These are phyloP conservation scores for Penicillium sp. DNA, from an alignment of 2,329 filamentous ascomycete genomes.

Conservation along the genomic window DNA sequence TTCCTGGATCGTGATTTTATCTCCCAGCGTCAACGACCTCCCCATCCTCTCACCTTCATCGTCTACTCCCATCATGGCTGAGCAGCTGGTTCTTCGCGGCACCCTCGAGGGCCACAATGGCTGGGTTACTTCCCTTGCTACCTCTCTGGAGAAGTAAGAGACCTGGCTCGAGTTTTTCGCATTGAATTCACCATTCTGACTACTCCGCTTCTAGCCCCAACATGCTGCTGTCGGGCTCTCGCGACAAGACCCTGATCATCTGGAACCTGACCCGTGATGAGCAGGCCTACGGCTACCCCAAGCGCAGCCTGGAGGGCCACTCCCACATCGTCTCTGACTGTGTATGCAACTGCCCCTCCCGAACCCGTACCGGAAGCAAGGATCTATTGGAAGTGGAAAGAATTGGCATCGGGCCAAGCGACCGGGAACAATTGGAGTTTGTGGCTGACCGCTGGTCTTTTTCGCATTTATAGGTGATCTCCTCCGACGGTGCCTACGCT, in stretches of 20 bases:
- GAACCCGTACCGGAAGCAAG: conserved; percentile 3
- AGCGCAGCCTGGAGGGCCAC: conserved; percentile 98
- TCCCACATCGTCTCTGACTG: conserved; percentile 99
- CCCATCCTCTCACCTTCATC: conserved; percentile 46
- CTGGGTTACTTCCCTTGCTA: conserved; percentile 98
- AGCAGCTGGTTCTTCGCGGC: conserved; percentile 94
- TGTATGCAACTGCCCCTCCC: conserved; percentile 65
- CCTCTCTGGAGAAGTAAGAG: conserved; percentile 95
- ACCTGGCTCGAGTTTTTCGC: conserved; percentile 22
- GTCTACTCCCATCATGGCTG: conserved; percentile 69
- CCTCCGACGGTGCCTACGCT: conserved; percentile 98
- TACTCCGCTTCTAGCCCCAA: conserved; percentile 71
- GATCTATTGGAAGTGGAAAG: conserved; percentile 11
- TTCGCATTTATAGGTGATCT: conserved; percentile 76
- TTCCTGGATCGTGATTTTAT: conserved; percentile 46
- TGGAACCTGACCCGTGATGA: conserved; percentile 99
- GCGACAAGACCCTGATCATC: conserved; percentile 99
- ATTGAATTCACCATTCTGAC: conserved; percentile 42
- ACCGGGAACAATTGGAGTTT: conserved; percentile 12
- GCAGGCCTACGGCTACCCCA: conserved; percentile 97
- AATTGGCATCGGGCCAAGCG: not conserved
- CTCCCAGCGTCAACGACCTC: conserved; percentile 45
- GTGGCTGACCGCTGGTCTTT: conserved; percentile 35
- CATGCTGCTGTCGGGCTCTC: conserved; percentile 97
- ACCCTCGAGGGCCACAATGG: conserved; percentile 99